A percentile compares a stretch with the other conserved stretches of the same genome.
Conservation (phyloP, 2,329 filamentous ascomycete species). For the Alternaria panax region DNA sequence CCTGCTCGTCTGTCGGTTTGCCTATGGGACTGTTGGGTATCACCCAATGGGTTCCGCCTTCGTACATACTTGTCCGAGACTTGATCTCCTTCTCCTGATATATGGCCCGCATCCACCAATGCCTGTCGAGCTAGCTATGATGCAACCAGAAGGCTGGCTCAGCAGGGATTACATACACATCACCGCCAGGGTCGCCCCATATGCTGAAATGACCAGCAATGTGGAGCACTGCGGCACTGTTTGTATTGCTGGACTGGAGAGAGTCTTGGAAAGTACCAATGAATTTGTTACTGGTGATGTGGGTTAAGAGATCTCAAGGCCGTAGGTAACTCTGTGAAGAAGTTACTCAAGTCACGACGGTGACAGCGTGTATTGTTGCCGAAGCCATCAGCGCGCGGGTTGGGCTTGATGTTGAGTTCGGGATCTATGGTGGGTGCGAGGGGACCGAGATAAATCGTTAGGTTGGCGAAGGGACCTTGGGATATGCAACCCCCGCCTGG, state of each 20-base stretch:
- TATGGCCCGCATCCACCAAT: conserved; percentile 61
- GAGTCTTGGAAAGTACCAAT: conserved; percentile 39
- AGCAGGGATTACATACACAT: conserved; percentile 56
- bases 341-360: conserved; percentile 44
- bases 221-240: conserved; percentile 44
- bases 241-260: conserved; percentile 26
- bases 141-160: conserved; percentile 60
- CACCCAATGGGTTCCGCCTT: conserved; percentile 55
- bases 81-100: conserved; percentile 42
- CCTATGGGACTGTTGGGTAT: conserved; percentile 52
- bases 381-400: conserved; percentile 41
- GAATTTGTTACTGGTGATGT: conserved; percentile 31
- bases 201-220: conserved; percentile 56
- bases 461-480: conserved; percentile 60
- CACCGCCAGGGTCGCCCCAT: conserved; percentile 54
- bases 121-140: conserved; percentile 57
- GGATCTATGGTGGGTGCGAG: conserved; percentile 47
- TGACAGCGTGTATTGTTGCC: conserved; percentile 44
- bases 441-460: conserved; percentile 57
- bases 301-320: conserved; percentile 28
- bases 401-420: conserved; percentile 38
- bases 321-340: conserved; percentile 27
- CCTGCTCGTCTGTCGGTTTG: conserved; percentile 41
- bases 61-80: conserved; percentile 41
- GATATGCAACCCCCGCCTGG: conserved; percentile 65